Conservation (phyloP, 257 asterid genomes). For the Petunia secreta region DNA sequence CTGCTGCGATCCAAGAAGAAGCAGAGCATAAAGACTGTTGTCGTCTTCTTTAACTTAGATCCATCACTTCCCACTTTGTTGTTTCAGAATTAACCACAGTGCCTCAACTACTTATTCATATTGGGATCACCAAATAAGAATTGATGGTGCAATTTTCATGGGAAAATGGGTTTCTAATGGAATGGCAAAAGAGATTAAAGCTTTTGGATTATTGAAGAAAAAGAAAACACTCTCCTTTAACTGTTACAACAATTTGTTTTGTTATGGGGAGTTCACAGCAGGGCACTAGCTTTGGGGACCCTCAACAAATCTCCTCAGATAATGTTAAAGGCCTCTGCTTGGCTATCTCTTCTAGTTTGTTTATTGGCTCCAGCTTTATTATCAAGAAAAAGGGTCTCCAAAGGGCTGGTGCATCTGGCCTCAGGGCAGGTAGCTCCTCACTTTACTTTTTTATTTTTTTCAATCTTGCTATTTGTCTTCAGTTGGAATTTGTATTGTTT, state of each 20-base stretch:
- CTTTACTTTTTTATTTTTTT: background rate
- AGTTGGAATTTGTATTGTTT: background rate
- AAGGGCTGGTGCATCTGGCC: slow-evolving; percentile 83
- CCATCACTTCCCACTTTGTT: background rate
- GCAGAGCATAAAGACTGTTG: background rate
- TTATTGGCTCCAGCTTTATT: slow-evolving; percentile 84
- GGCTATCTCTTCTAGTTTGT: slow-evolving; percentile 78
- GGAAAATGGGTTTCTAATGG: slow-evolving; percentile 16
- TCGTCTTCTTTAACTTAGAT: slow-evolving; percentile 2
- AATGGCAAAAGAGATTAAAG: slow-evolving; percentile 6
- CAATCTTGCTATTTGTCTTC: background rate
- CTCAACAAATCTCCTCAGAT: slow-evolving; percentile 72
- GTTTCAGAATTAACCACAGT: background rate
- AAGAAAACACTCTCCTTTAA: slow-evolving; percentile 4
- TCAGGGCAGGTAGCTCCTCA: slow-evolving; percentile 65
- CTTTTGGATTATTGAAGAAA: slow-evolving; percentile 4
- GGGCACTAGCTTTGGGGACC: slow-evolving; percentile 23
- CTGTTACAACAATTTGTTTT: no score
- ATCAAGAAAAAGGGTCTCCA: slow-evolving; percentile 87
- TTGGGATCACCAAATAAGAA: background rate
- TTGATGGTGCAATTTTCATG: slow-evolving; percentile 17
- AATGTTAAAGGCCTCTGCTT: slow-evolving; percentile 73
- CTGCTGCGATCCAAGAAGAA: background rate
- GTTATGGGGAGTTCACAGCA: slow-evolving; percentile 32
- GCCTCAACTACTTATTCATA: background rate